Evolutionary conservation across 163 green algal genomes (phyloP), one percentile per base, ranked within the genome.

Genomic region (Trebouxia gelatinosa): DNA sequence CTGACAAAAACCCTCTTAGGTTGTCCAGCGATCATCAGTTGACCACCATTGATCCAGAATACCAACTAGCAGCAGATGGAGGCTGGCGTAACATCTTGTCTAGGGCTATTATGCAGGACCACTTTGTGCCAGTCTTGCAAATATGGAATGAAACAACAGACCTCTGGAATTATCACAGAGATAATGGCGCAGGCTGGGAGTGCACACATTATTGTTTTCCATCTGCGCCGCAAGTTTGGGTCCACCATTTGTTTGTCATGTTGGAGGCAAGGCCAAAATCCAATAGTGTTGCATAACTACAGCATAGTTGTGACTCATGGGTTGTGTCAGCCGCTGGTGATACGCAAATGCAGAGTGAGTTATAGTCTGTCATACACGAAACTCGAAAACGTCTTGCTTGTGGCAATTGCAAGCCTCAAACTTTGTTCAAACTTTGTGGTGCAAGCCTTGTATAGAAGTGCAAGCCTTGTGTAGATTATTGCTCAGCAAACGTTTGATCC

Each of bases 81-180:
- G 74, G 74, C 17, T 80, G 74, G 74, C 39, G 74, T 19, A 80
- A 80, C 59, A 80, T 65, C n/a, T 50, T 76, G n/a, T 37, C 74
- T 17, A 64, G 28, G 16, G 23, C 46, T 43, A 29, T 80, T 9
- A 72, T 80, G 74, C 6, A 21, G 9, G 11, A n/a, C 29, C n/a
- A n/a, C 11, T n/a, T 26, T 29, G 34, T 80, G 19, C 58, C 74
- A 21, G 58, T 80, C 2, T 32, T 70, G 23, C 57, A 70, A 6
- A 71, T 31, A 1, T 80, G 74, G 74, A 80, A 80, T 70, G 74
- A 71, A 34, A 74, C 46, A 28, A 43, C 50, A 38, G n/a, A 35
- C 5, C 40, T 80, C 7, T 80, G 74, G 74, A 57, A 74, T 26
- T 80, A 74, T 38, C 74, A 80, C 19, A 65, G 74, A 5, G 74